phyloP scores from a whole-genome alignment of 1,284 basidiomycete species.

The Ceratobasidium sp. region DNA sequence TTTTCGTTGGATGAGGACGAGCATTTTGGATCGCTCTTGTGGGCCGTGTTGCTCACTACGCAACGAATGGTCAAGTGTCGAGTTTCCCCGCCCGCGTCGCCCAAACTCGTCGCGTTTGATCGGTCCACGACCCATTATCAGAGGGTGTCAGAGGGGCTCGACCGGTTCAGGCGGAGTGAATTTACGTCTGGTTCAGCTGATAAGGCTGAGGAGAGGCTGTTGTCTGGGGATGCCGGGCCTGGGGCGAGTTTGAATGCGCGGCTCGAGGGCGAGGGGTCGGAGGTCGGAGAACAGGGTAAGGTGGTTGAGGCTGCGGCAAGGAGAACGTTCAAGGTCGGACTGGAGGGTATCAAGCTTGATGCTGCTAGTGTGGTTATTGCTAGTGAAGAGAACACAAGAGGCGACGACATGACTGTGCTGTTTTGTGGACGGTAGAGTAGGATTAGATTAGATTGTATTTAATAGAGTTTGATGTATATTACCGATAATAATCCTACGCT shows the following conservation, averaged over 20 bases:
- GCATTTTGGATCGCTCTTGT: constrained; percentile 31
- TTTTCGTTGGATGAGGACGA: constrained; percentile 29
- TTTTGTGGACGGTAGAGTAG: constrained; percentile 10
- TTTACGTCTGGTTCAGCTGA: background rate
- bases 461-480: constrained; percentile 5
- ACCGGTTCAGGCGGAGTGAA: background rate
- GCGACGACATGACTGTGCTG: constrained; percentile 20
- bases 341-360: constrained; percentile 19
- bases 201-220: background rate
- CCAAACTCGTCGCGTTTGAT: constrained; percentile 23
- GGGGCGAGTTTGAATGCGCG: background rate
- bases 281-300: background rate
- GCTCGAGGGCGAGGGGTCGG: background rate
- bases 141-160: constrained; percentile 10
- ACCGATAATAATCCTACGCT: background rate
- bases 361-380: constrained; percentile 23
- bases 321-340: constrained; percentile 1
- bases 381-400: constrained; percentile 10
- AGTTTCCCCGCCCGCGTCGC: constrained; percentile 30
- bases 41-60: constrained; percentile 12
- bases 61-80: constrained; percentile 22
- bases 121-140: constrained; percentile 1
- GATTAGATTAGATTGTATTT: background rate
- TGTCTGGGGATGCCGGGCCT: constrained; percentile 9
- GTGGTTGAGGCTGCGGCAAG: background rate